Base-by-base conservation (phyloP, 2,329 filamentous ascomycete genomes). In the Eutypella sp. region DNA sequence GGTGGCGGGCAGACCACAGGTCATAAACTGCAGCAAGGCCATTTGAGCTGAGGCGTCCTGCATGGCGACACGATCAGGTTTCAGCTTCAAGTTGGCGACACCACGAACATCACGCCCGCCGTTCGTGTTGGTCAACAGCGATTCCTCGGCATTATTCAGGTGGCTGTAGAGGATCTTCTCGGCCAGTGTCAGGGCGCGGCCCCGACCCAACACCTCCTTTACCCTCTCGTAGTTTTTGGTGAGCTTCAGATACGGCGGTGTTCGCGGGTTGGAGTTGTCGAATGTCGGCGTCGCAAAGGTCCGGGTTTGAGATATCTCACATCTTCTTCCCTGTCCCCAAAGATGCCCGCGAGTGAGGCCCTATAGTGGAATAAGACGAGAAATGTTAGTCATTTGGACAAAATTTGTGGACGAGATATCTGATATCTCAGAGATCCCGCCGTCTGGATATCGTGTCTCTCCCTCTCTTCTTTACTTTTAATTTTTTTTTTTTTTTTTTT, bases 131-230 rank as follows among this genome's bases (percentile, higher is more conserved):
- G 80, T 82, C 49, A 96, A 75, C 44, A 99, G 80, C 31, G 89
- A 91, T 66, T 95, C 90, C 69, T 96, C 91, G 6, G 84, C 81
- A 61, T 89, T 87, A 69, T 93, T 85, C 54, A 99, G 76, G 71
- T 99, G 93, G 60, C 91, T 89, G 75, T 97, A 99, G 47, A 99
- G 79, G 60, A 99, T 96, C 79, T 99, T 99, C 72, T 99, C 93
- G 52, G 93, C 90, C 47, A 99, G 80, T 2, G 92, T 96, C 48
- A 99, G 80, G 46, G 60, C 76, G 67, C 24, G 77, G 70, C 41
- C 78, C 50, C 49, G 54, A 16, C 59, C 78, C 11, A 87, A 72
- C 3, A 87, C 74, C 41, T 59, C 47, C 48, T 74, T 73, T 39
- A 87, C 84, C 61, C 82, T 70, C 46, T 76, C 71, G 47, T 87